Base-by-base conservation (phyloP, 2,329 filamentous ascomycete species). In the Diaporthe sp. region DNA sequence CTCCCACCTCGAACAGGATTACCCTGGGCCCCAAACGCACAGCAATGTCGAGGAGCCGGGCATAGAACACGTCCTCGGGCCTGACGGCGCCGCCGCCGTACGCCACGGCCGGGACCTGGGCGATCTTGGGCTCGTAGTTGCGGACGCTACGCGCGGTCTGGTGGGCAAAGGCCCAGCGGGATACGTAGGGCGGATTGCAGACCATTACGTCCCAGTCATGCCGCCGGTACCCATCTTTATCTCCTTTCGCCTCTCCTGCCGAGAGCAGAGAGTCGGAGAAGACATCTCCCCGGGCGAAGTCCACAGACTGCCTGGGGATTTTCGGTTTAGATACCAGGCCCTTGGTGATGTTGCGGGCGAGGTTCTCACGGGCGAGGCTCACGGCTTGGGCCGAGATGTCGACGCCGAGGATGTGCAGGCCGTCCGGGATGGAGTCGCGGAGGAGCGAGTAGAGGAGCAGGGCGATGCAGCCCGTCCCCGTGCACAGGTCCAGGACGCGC, bases 151-250 rank as follows among this genome's bases (percentile, higher is more conserved):
- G 90, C 1, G 89, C 87, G 1, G 93, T 95, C 25, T 90, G 90
- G 53, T 84, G 88, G 53, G 87, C 84, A 80, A 94, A 95, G 10
- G 90, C 90, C 53, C 82, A 78, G 0, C 87, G 85, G 2, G 95
- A 97, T 70, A 98, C 93, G 82, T 98, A 98, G 0, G 97, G 97
- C 22, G 97, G 97, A 80, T 99, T 99, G 1, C 94, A 94, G 49
- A 97, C 90, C 1, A 99, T 84, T 5, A 98, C 85, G 77, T 97
- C 92, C 80, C 82, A 89, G 72, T 39, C 19, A 25, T 22, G 12
- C 39, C 4, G 34, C 61, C 25, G 28, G 34, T 19, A 34, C 68
- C 17, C 17, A 12, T 42, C 70, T 12, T 75, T 57, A 5, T 60
- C 2, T 85, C 22, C 39, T 10, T 25, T 31, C 15, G 67, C 13